phyloP scores from a whole-genome alignment of 257 asterid genomes.

The Verbena officinalis region DNA sequence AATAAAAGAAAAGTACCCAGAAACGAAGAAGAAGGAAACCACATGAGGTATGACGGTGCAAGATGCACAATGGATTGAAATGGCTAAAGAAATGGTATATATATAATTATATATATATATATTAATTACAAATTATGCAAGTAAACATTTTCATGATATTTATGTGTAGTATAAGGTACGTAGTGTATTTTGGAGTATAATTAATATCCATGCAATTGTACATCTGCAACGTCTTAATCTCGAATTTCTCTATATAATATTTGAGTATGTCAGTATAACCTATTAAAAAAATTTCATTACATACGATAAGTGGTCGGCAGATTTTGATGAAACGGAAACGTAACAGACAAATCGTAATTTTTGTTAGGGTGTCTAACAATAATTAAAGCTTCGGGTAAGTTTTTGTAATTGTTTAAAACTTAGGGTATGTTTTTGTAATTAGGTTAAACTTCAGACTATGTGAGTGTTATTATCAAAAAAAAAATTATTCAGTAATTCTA shows the following conservation, averaged over 20 bases:
- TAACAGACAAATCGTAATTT: too few relatives aligned
- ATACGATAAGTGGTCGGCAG: too few relatives aligned
- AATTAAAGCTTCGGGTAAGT: too few relatives aligned
- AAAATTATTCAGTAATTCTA: too few relatives aligned
- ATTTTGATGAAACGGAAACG: too few relatives aligned
- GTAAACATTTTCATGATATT: neutral
- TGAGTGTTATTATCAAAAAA: too few relatives aligned
- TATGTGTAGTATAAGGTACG: neutral
- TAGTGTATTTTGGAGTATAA: conserved; percentile 22
- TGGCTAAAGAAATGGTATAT: conserved; percentile 25
- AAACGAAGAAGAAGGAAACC: conserved; percentile 46
- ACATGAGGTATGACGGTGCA: conserved; percentile 30
- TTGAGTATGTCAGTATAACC: neutral
- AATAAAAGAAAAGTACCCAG: conserved; percentile 50
- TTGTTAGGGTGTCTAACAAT: too few relatives aligned
- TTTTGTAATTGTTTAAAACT: too few relatives aligned
- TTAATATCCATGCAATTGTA: conserved; percentile 22
- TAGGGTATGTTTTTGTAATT: too few relatives aligned
- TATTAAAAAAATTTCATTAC: too few relatives aligned
- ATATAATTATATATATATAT: conserved; percentile 12
- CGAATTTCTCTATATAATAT: neutral
- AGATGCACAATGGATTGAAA: conserved; percentile 45
- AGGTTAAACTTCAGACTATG: too few relatives aligned
- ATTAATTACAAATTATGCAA: too few relatives aligned
- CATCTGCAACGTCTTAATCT: neutral